Base-by-base conservation (phyloP, 202 grass and related monocot genomes). In the Setaria viridis region DNA sequence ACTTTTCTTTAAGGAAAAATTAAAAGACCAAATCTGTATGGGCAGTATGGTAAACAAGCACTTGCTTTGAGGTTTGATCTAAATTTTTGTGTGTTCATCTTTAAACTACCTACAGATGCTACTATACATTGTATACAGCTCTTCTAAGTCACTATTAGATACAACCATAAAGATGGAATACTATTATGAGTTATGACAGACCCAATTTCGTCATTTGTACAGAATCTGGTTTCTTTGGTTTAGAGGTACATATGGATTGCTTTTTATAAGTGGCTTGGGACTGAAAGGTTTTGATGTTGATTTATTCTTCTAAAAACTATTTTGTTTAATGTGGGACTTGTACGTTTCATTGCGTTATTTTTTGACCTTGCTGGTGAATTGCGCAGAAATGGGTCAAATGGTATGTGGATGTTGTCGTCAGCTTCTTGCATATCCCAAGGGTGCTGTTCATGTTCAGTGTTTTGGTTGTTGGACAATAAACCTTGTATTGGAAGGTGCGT, bases 361-460 rank as follows among this genome's bases (percentile, higher is more conserved):
- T 88, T 55, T 32, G 68, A 62, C n/a, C 62, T 41, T 42, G 20
- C 69, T 86, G 33, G 71, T 80, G 29, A 72, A 46, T 88, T 77
- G 85, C 75, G 41, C 93, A 95, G 90, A 92, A 92, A 85, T 95
- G 42, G 85, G 86, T 76, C 93, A 95, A 85, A 85, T 95, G 88
- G 90, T 92, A 15, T 95, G 93, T 4, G 93, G 93, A 76, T 62
- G 62, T 76, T 95, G 93, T 64, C 88, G 60, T 33, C 58, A 84
- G 35, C 88, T 95, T 81, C 67, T 95, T 86, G 88, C 86, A 80
- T 95, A 95, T 90, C 83, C 88, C 78, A 80, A 55, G 50, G 82
- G 82, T 35, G 83, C 88, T 75, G 68, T 33, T 82, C 84, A 89
- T 90, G 90, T 95, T 82, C 90, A 89, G 48, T 95, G 93, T 74